A percentile compares a stretch with the other conserved stretches of the same genome.
These are phyloP conservation scores for Wallemia ichthyophaga DNA, from an alignment of 1,284 basidiomycete species.

Conservation along the genomic window DNA sequence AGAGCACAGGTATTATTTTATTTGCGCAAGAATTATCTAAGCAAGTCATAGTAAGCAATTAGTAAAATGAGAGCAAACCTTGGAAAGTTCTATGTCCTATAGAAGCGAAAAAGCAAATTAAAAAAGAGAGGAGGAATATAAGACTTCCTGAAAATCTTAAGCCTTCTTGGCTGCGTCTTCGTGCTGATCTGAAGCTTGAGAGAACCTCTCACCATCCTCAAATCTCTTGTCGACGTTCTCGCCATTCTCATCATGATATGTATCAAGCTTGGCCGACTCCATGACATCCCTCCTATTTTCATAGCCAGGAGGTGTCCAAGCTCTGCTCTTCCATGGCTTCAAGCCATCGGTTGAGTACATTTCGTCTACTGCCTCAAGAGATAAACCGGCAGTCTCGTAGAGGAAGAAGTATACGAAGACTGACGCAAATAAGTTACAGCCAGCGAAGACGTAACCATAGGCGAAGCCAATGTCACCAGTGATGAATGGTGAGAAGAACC, in stretches of 20 bases:
- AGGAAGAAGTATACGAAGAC: constrained; percentile 42
- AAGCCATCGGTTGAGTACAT: background rate
- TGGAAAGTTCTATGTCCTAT: too few relatives aligned
- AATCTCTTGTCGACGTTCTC: background rate
- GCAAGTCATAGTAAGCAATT: too few relatives aligned
- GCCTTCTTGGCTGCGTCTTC: too few relatives aligned
- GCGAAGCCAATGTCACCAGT: constrained; percentile 22
- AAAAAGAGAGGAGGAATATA: too few relatives aligned
- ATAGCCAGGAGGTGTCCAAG: background rate
- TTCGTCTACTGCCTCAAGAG: constrained; percentile 34
- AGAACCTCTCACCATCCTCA: background rate
- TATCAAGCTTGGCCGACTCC: background rate
- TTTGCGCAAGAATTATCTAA: too few relatives aligned
- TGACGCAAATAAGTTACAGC: constrained; percentile 29
- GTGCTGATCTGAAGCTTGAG: background rate
- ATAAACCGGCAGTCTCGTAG: constrained; percentile 38
- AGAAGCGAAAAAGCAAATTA: too few relatives aligned
- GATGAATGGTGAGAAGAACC: constrained; percentile 8
- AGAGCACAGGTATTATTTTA: too few relatives aligned
- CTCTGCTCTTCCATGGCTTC: background rate
- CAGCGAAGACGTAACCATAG: constrained; percentile 22
- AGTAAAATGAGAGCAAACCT: too few relatives aligned
- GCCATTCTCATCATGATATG: background rate
- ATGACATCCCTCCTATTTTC: background rate
- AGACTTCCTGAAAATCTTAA: too few relatives aligned